Base-by-base conservation (phyloP, 441 rosid genomes). In the Adansonia madagascariensis region DNA sequence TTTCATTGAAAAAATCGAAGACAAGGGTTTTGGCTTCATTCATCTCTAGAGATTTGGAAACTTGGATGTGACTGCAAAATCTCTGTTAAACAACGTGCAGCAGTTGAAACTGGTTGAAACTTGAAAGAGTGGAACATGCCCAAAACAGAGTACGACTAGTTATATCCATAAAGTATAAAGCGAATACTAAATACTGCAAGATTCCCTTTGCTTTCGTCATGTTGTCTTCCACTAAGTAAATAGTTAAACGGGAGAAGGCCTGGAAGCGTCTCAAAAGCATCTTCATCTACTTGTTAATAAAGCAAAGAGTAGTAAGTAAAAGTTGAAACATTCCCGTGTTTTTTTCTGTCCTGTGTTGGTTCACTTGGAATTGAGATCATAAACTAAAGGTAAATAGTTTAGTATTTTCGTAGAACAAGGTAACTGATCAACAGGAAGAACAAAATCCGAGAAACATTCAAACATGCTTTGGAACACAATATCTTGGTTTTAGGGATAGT, bases 121-220 rank as follows among this genome's bases (percentile, higher is more conserved):
- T 64, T n/a, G 47, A n/a, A 3, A 64, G 1, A n/a, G 0, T 22
- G 39, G 64, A 22, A 60, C 39, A 60, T 10, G 64, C 39, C 55
- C n/a, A 50, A 50, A 14, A 50, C 14, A n/a, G 5, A 50, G 15
- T 20, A 9, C 18, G 27, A 18, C 27, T 18, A 18, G 27, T 24
- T 24, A 6, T 18, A 18, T 8, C 62, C 35, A 6, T 50, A 15
- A 12, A 24, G 8, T 22, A 61, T 12, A 44, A 39, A 49, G 20
- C 64, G 6, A 50, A 57, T n/a, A 50, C 12, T 6, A 27, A 68
- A 17, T 44, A 41, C 75, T 70, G 78, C 71, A 61, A 60, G 75
- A 75, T 78, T 73, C 83, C 68, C 69, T 73, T 64, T 53, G 77
- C 76, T 53, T 63, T 60, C 49, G 65, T 73, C 47, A 68, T 69